These are phyloP conservation scores for Gypsophila paniculata DNA, from an alignment of 179 eudicot genomes.

Conservation along the genomic window DNA sequence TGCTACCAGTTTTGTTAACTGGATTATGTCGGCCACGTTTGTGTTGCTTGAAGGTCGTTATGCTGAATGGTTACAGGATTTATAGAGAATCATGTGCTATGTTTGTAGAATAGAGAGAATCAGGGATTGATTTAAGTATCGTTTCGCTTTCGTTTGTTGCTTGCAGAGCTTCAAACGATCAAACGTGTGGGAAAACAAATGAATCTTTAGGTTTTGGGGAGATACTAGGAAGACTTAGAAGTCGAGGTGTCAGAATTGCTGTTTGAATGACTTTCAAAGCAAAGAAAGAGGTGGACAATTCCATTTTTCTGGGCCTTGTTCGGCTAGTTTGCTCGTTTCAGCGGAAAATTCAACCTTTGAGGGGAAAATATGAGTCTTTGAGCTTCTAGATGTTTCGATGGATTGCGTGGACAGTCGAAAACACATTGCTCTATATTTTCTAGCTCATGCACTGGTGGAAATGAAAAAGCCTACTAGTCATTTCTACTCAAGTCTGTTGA, in stretches of 20 bases:
- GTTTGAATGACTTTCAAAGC: background rate
- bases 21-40: background rate
- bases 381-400: no score
- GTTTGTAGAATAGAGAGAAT: no score
- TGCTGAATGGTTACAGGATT: background rate
- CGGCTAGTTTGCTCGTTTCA: background rate
- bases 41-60: background rate
- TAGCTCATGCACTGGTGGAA: no score
- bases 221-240: background rate
- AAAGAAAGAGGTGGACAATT: background rate
- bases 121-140: background rate
- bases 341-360: background rate
- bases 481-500: background rate
- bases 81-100: background rate
- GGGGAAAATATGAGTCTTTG: no score
- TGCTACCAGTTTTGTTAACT: background rate
- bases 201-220: background rate
- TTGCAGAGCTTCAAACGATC: background rate
- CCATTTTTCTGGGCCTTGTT: background rate
- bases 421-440: no score
- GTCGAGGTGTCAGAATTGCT: background rate
- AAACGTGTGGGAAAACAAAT: background rate
- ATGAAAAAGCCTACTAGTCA: background rate
- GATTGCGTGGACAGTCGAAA: no score
- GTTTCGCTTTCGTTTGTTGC: background rate